Evolutionary conservation across 106 monocot genomes (phyloP).

Genomic region (Allium cepa): DNA sequence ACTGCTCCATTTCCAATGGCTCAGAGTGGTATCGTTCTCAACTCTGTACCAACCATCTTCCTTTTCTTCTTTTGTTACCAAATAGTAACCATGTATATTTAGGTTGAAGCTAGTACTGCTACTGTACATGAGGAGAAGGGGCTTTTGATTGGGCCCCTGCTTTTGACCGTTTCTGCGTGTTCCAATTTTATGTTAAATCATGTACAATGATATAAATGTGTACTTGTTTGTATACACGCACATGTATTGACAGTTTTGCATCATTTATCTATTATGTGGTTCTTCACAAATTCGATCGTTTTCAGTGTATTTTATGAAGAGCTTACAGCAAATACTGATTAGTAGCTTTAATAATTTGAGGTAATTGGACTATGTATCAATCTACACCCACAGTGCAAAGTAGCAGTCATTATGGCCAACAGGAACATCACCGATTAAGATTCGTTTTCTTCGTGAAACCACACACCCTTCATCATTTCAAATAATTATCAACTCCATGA

Average conservation of each 20-base stretch:
- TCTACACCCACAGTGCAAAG: no score
- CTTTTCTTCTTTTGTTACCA: not conserved
- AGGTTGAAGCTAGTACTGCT: no score
- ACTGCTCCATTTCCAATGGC: constrained; percentile 21
- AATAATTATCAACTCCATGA: constrained; percentile 3
- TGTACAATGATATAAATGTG: no score
- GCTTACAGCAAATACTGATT: no score
- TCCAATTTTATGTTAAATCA: not conserved
- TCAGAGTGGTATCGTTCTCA: constrained; percentile 18
- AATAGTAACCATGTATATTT: not conserved
- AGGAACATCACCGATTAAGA: not conserved
- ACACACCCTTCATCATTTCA: not conserved
- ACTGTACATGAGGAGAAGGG: not conserved
- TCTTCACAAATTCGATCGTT: no score
- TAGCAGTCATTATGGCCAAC: not conserved
- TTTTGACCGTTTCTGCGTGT: not conserved
- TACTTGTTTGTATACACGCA: no score
- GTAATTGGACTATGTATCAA: no score
- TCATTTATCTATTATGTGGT: no score
- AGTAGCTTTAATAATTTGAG: no score
- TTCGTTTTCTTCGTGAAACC: no score
- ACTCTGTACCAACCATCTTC: not conserved
- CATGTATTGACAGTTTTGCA: no score
- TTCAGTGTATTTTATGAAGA: no score
- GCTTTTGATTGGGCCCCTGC: not conserved